phyloP scores from a whole-genome alignment of 768 basidiomycete species.

The Lyophyllum shimeji region DNA sequence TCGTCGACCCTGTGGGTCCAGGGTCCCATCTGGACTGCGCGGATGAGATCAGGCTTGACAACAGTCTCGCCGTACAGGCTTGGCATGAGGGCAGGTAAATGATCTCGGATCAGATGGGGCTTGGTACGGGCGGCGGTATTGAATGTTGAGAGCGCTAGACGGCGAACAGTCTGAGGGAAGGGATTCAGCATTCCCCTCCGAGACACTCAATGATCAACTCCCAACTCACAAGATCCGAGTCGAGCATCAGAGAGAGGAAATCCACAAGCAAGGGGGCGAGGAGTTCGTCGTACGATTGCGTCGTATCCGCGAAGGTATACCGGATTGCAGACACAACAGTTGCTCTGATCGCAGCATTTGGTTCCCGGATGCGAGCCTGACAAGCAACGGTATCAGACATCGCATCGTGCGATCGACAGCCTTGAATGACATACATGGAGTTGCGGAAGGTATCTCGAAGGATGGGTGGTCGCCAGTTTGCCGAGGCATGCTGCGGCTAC shows the following conservation, averaged over 20 bases:
- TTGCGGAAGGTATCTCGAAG: slow-evolving; percentile 88
- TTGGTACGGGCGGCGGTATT: slow-evolving; percentile 97
- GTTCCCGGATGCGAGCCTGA: slow-evolving; percentile 67
- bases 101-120: slow-evolving; percentile 86
- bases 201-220: slow-evolving; percentile 22
- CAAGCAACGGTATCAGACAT: background rate
- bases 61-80: slow-evolving; percentile 84
- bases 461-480: slow-evolving; percentile 90
- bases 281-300: slow-evolving; percentile 84
- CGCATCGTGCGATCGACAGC: background rate
- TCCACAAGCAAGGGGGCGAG: slow-evolving; percentile 87
- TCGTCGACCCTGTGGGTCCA: slow-evolving; percentile 98
- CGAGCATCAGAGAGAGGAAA: slow-evolving; percentile 89
- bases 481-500: slow-evolving; percentile 96
- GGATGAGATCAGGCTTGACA: slow-evolving; percentile 76
- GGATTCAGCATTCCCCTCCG: background rate
- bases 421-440: slow-evolving; percentile 63
- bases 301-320: slow-evolving; percentile 89
- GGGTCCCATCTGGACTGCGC: slow-evolving; percentile 94
- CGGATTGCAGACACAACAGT: slow-evolving; percentile 93
- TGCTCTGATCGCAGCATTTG: slow-evolving; percentile 71
- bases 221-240: slow-evolving; percentile 78
- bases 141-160: slow-evolving; percentile 84
- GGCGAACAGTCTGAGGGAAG: slow-evolving; percentile 72
- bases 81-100: slow-evolving; percentile 74